Conservation (phyloP, 2,329 filamentous ascomycete species). For the Emergomyces pasteurianus region DNA sequence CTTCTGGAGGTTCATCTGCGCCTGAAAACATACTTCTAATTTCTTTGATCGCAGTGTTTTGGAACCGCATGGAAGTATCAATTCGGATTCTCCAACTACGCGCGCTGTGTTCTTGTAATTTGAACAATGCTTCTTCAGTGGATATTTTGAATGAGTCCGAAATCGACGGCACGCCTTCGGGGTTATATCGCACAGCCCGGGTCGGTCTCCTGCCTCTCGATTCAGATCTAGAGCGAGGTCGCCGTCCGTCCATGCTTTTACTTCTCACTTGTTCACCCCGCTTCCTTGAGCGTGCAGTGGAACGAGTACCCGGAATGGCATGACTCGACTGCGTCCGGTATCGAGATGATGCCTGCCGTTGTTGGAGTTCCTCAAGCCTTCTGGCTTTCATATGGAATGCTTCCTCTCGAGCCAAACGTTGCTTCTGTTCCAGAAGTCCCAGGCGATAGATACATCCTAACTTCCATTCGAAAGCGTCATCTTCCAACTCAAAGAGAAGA, state of each 20-base stretch:
- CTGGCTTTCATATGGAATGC: constrained; percentile 81
- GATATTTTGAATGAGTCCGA: constrained; percentile 61
- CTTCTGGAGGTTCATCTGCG: constrained; percentile 65
- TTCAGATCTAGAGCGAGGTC: constrained; percentile 18
- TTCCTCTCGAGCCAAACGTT: constrained; percentile 78
- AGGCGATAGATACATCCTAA: constrained; percentile 85
- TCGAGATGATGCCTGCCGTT: constrained; percentile 39
- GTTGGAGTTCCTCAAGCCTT: constrained; percentile 59
- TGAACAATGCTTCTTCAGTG: constrained; percentile 62
- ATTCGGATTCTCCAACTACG: constrained; percentile 89
- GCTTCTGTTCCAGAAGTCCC: constrained; percentile 78
- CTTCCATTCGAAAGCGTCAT: constrained; percentile 96
- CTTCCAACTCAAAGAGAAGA: constrained; percentile 83
- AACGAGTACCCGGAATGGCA: constrained; percentile 29
- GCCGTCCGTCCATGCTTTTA: constrained; percentile 43
- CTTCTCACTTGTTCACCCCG: constrained; percentile 37
- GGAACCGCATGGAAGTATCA: constrained; percentile 57
- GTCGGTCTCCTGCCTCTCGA: constrained; percentile 25
- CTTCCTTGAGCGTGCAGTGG: constrained; percentile 21
- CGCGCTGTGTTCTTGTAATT: constrained; percentile 67
- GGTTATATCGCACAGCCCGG: constrained; percentile 54
- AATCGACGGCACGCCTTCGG: constrained; percentile 61
- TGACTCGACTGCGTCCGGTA: constrained; percentile 42
- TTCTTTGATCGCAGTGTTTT: constrained; percentile 64
- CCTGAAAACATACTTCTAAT: constrained; percentile 73